Evolutionary conservation across 768 basidiomycete species (phyloP).

Genomic region (Tremella mesenterica): DNA sequence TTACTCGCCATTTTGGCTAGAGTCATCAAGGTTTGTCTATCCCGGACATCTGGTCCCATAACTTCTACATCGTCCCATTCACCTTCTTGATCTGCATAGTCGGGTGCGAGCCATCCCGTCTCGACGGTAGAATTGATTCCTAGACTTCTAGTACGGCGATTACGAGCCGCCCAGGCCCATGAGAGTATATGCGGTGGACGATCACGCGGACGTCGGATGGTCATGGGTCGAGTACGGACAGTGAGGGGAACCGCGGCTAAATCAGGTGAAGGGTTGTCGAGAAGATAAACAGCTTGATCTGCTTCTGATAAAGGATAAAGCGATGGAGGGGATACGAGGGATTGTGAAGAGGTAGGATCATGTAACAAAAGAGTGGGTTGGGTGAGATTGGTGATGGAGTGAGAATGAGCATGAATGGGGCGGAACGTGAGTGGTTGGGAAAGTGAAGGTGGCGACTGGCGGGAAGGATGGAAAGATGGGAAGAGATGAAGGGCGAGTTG

Average conservation of each 20-base stretch:
- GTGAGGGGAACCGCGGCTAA: conserved; percentile 12
- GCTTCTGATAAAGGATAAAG: not conserved
- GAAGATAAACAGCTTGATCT: too few species aligned
- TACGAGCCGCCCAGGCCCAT: conserved; percentile 16
- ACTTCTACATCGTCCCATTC: conserved; percentile 63
- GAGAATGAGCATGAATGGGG: conserved; percentile 39
- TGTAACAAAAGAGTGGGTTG: conserved; percentile 21
- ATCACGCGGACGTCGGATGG: conserved; percentile 27
- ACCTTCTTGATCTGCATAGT: conserved; percentile 20
- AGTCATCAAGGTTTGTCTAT: conserved; percentile 61
- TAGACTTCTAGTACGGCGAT: not conserved
- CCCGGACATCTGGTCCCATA: conserved; percentile 60
- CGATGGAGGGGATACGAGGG: not conserved
- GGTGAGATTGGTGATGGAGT: conserved; percentile 9
- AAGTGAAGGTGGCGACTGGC: not conserved
- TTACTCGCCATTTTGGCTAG: conserved; percentile 87
- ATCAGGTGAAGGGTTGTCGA: conserved; percentile 4
- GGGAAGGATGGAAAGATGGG: conserved; percentile 3
- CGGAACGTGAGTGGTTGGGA: conserved; percentile 22
- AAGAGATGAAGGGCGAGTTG: conserved; percentile 15
- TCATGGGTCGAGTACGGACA: conserved; percentile 25
- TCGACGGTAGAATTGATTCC: not conserved
- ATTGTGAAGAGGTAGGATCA: conserved; percentile 11
- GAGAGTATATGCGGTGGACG: conserved; percentile 30
- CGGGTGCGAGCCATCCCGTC: conserved; percentile 26